Evolutionary conservation across 371 early-diverging fungal species (phyloP).

Genomic region (Gilbertella persicaria): DNA sequence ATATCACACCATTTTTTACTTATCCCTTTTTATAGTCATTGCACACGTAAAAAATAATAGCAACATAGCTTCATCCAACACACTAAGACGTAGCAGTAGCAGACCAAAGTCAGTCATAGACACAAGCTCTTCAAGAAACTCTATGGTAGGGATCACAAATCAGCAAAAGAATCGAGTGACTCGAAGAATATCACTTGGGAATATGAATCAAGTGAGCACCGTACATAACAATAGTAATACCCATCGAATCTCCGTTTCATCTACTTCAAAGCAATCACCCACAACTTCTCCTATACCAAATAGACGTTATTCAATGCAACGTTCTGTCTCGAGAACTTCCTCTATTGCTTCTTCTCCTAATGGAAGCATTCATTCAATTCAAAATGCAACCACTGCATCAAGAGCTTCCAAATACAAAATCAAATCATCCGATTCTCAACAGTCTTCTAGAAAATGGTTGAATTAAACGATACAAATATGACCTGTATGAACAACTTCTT

Average conservation of each 20-base stretch:
- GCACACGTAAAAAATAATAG: conserved; percentile 1
- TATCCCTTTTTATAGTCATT: background rate
- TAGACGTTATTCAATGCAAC: conserved; percentile 17
- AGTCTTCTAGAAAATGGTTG: conserved; percentile 15
- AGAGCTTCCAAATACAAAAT: conserved; percentile 4
- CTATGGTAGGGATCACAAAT: background rate
- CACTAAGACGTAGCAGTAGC: conserved; percentile 7
- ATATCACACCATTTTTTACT: background rate
- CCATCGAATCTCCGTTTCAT: background rate
- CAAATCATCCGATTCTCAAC: background rate
- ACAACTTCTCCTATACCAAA: conserved; percentile 24
- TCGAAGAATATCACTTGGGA: conserved; percentile 13
- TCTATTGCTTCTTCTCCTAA: background rate
- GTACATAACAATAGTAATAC: background rate
- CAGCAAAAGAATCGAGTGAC: conserved; percentile 4
- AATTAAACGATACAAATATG: conserved; percentile 10
- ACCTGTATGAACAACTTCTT: too few relatives aligned
- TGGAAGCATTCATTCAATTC: conserved; percentile 1
- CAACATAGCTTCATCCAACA: background rate
- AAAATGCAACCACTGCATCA: conserved; percentile 5
- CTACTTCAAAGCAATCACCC: conserved; percentile 6
- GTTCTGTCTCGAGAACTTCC: conserved; percentile 18
- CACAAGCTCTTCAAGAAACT: conserved; percentile 1
- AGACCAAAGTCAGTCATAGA: conserved; percentile 14
- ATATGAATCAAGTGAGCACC: background rate